These are phyloP conservation scores for Colletotrichum musae DNA, from an alignment of 2,329 filamentous ascomycete genomes.

Conservation along the genomic window DNA sequence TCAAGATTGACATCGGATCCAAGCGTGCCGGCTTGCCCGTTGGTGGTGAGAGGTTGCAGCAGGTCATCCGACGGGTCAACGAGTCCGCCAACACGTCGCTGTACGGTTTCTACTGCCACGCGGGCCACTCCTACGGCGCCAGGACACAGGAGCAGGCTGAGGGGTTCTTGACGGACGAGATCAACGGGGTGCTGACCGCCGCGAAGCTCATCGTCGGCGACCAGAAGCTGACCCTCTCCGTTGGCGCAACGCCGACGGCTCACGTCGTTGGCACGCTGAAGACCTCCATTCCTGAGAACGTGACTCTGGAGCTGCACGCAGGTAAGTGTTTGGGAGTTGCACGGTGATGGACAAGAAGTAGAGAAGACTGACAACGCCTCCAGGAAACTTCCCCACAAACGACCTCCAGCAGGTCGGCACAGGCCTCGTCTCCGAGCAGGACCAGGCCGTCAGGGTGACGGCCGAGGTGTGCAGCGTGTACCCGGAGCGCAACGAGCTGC, in stretches of 20 bases:
- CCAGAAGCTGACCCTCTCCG: conserved; percentile 48
- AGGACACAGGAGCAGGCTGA: conserved; percentile 50
- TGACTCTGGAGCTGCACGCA: conserved; percentile 55
- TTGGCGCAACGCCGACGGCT: conserved; percentile 55
- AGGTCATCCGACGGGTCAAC: conserved; percentile 47
- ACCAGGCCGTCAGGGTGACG: conserved; percentile 50
- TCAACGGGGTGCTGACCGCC: conserved; percentile 49
- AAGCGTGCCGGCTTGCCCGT: conserved; percentile 51
- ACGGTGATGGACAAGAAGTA: too few relatives aligned
- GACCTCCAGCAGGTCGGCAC: conserved; percentile 57
- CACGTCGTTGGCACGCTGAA: conserved; percentile 52
- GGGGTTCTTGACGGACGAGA: conserved; percentile 48
- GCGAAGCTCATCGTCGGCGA: conserved; percentile 48
- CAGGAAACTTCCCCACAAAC: conserved; percentile 55
- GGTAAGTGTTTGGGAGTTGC: conserved; percentile 40
- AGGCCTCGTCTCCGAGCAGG: conserved; percentile 46
- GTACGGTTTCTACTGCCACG: conserved; percentile 57
- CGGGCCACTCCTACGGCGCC: conserved; percentile 54
- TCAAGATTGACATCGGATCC: conserved; percentile 56
- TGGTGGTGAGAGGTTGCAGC: conserved; percentile 45
- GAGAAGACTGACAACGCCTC: too few relatives aligned
- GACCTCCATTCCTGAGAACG: conserved; percentile 47
- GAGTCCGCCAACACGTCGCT: conserved; percentile 48
- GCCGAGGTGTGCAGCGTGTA: conserved; percentile 57
- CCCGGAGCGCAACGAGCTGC: conserved; percentile 54